phyloP scores from a whole-genome alignment of 176 grass and related monocot species.

The Dendrocalamus sinicus region DNA sequence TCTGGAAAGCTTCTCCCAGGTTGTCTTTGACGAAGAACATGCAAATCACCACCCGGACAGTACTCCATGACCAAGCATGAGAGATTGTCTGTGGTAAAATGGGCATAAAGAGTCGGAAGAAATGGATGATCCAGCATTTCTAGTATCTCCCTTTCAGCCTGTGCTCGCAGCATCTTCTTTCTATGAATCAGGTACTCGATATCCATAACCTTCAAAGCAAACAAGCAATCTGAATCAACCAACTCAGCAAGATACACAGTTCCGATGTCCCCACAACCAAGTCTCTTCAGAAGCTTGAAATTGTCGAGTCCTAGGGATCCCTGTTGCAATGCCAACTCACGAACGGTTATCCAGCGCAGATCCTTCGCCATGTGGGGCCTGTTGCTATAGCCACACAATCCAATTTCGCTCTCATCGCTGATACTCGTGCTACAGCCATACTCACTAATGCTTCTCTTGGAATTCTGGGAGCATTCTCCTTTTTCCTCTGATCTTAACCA shows the following conservation, averaged over 20 bases:
- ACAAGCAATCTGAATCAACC: slow-evolving; percentile 81
- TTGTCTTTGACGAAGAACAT: slow-evolving; percentile 94
- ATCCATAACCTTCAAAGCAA: slow-evolving; percentile 99
- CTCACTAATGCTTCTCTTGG: slow-evolving; percentile 88
- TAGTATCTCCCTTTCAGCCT: slow-evolving; percentile 96
- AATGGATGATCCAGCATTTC: slow-evolving; percentile 97
- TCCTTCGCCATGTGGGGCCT: slow-evolving; percentile 97
- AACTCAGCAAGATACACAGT: slow-evolving; percentile 94
- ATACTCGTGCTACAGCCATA: slow-evolving; percentile 81
- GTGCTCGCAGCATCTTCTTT: slow-evolving; percentile 93
- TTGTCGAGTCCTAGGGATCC: slow-evolving; percentile 83
- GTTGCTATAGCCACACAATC: slow-evolving; percentile 58
- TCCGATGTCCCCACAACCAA: slow-evolving; percentile 97
- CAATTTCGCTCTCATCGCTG: slow-evolving; percentile 62
- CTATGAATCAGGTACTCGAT: slow-evolving; percentile 84
- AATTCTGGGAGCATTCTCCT: slow-evolving; percentile 78
- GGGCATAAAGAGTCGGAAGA: slow-evolving; percentile 89
- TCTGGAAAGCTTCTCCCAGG: slow-evolving; percentile 78
- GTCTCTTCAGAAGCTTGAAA: slow-evolving; percentile 95
- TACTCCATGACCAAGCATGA: slow-evolving; percentile 98
- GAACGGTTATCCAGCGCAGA: slow-evolving; percentile 79
- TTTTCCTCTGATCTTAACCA: slow-evolving; percentile 60
- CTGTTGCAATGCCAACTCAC: slow-evolving; percentile 59
- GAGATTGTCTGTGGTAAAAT: slow-evolving; percentile 96
- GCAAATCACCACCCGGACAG: slow-evolving; percentile 94